Evolutionary conservation across 192 early-diverging fungal species (phyloP).

Genomic region (Backusella circina): DNA sequence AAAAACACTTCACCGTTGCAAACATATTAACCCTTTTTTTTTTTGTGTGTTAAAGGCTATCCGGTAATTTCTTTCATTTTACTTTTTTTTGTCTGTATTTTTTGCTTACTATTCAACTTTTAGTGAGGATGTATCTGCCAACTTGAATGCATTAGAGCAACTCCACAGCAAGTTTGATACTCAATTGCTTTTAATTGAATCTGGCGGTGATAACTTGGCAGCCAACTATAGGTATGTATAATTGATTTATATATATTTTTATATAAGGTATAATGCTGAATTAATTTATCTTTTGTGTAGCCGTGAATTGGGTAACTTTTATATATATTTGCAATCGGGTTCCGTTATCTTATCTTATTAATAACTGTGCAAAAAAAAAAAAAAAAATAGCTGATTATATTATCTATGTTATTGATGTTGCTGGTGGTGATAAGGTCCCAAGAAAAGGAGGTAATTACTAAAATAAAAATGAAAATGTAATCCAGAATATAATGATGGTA

Average conservation of each 20-base stretch:
- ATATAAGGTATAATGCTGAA: background rate
- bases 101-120: background rate
- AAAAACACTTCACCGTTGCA: background rate
- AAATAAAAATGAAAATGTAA: background rate
- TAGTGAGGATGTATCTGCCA: constrained; percentile 95
- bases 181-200: constrained; percentile 86
- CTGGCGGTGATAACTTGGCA: constrained; percentile 92
- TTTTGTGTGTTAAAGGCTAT: constrained; percentile 23
- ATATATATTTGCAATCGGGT: background rate
- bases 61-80: constrained; percentile 20
- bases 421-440: constrained; percentile 96
- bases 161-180: constrained; percentile 84
- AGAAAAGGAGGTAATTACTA: constrained; percentile 78
- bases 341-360: background rate
- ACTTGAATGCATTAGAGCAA: constrained; percentile 83
- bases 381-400: constrained; percentile 75
- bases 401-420: constrained; percentile 97
- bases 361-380: background rate
- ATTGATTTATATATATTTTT: background rate
- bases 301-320: constrained; percentile 31
- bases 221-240: constrained; percentile 74
- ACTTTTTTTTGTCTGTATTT: background rate
- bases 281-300: constrained; percentile 18
- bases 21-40: background rate
- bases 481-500: background rate